Percentiles rank a stretch among this genome's conserved stretches.
phyloP scores from a whole-genome alignment of 768 basidiomycete genomes.

The Trametes sanguinea region DNA sequence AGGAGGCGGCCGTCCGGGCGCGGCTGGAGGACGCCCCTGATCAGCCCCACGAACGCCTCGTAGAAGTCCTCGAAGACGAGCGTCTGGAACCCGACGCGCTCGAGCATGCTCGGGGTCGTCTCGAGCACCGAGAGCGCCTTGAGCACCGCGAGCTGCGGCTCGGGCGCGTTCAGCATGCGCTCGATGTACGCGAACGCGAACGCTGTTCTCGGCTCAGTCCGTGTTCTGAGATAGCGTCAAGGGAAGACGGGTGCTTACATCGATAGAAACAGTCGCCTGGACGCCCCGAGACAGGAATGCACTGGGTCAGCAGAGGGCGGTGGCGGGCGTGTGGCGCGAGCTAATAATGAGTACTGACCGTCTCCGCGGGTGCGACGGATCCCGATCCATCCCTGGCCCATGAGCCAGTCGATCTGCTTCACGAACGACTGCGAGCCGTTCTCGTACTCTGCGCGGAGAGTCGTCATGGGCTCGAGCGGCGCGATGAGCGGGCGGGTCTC shows the following conservation, averaged over 20 bases:
- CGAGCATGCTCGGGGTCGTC: conserved; percentile 50
- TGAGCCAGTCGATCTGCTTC: conserved; percentile 75
- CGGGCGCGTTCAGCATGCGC: conserved; percentile 53
- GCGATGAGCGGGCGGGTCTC: conserved; percentile 56
- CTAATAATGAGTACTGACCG: conserved; percentile 37
- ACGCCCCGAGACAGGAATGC: not conserved
- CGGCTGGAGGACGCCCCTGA: conserved; percentile 45
- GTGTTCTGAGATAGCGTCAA: not conserved
- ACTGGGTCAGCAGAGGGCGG: not conserved
- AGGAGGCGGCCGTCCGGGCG: conserved; percentile 38
- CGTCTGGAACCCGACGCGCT: conserved; percentile 60
- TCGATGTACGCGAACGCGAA: conserved; percentile 82
- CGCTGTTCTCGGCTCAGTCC: conserved; percentile 47
- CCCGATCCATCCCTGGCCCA: conserved; percentile 57
- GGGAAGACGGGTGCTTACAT: conserved; percentile 57
- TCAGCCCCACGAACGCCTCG: conserved; percentile 56
- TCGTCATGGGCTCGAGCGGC: conserved; percentile 50
- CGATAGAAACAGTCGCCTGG: conserved; percentile 90
- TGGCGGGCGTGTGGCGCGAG: conserved; percentile 12
- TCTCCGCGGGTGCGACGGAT: conserved; percentile 78
- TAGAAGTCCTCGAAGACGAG: conserved; percentile 78
- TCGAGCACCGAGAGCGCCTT: conserved; percentile 54
- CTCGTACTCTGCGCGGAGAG: conserved; percentile 68
- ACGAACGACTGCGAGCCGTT: conserved; percentile 59
- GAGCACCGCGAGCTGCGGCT: conserved; percentile 49